Evolutionary conservation across 2,329 filamentous ascomycete species (phyloP).

Genomic region (Fusarium nurragi): DNA sequence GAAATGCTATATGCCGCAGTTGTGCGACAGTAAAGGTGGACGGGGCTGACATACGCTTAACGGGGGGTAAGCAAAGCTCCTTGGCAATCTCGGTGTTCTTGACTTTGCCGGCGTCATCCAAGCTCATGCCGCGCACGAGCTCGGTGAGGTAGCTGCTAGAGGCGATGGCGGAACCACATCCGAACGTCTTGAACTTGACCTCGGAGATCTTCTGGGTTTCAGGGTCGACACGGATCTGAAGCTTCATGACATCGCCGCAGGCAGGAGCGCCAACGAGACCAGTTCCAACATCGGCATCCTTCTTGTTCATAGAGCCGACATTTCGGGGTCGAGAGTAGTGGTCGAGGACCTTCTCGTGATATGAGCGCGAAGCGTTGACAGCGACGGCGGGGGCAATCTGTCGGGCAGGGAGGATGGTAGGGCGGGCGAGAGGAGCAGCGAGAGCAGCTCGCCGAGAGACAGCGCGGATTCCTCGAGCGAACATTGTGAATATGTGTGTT

Average conservation of each 20-base stretch:
- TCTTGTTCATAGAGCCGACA: conserved; percentile 72
- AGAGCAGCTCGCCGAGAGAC: conserved; percentile 57
- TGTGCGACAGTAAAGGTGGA: not conserved
- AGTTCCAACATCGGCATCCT: conserved; percentile 84
- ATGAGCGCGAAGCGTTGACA: conserved; percentile 55
- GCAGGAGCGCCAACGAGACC: conserved; percentile 90
- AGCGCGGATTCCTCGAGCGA: conserved; percentile 58
- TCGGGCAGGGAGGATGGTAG: conserved; percentile 52
- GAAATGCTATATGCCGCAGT: conserved; percentile 20
- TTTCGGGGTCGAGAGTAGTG: conserved; percentile 65
- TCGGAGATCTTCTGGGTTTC: conserved; percentile 88
- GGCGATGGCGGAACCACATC: conserved; percentile 93
- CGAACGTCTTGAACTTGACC: conserved; percentile 98
- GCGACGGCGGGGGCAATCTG: conserved; percentile 55
- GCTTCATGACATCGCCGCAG: conserved; percentile 91
- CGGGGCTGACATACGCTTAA: conserved; percentile 73
- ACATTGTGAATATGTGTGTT: conserved; percentile 50
- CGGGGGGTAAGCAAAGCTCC: conserved; percentile 88
- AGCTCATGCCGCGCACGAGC: conserved; percentile 90
- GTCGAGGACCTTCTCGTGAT: conserved; percentile 64
- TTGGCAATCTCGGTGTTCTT: conserved; percentile 98
- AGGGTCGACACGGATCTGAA: conserved; percentile 83
- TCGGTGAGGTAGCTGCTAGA: conserved; percentile 95
- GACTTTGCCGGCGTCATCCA: conserved; percentile 92
- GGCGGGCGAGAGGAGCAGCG: conserved; percentile 51